Base-by-base conservation (phyloP, 352 stramenopile species). In the Phytophthora europaea region DNA sequence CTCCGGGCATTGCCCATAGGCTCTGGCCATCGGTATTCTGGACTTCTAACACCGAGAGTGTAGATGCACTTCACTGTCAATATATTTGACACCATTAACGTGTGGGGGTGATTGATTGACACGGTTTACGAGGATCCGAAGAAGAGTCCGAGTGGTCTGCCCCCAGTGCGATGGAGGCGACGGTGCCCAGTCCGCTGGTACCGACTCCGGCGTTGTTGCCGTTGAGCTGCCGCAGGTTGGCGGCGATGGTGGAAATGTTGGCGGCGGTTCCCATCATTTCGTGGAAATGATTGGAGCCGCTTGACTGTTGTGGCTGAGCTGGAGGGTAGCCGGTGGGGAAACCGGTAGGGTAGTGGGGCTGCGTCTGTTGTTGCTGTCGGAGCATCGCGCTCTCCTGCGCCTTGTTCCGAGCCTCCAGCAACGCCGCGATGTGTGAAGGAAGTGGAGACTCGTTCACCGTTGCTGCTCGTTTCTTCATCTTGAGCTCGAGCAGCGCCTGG, bases 161-260 rank as follows among this genome's bases (percentile, higher is more conserved):
- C 12, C 53, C 54, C 3, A 75, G 38, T 15, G 47, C 61, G 36
- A 75, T 59, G 0, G 67, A 75, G 8, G 54, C 67, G 0, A 43
- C 55, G 16, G 61, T 62, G 47, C 67, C 67, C 18, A 77, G 23
- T 26, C 43, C 63, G 18, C 26, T 67, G 15, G 28, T 59, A n/a
- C 23, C 60, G 4, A n/a, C 31, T 13, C 62, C 56, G 6, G 55
- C n/a, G 28, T 6, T 55, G 28, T 66, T 57, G 22, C 63, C 65
- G 50, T 66, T 69, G 34, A 73, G 63, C 40, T 73, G 70, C 40
- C 66, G 65, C 18, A 73, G 34, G 33, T 73, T 77, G 28, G 43
- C 48, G 0, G 58, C 65, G 23, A 73, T 57, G 4, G 70, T 73
- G 40, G 64, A 67, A 18, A 61, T 64, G 26, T 77, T 62, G 16